Conservation (phyloP, 768 basidiomycete species). For the Boletus coccyginus region DNA sequence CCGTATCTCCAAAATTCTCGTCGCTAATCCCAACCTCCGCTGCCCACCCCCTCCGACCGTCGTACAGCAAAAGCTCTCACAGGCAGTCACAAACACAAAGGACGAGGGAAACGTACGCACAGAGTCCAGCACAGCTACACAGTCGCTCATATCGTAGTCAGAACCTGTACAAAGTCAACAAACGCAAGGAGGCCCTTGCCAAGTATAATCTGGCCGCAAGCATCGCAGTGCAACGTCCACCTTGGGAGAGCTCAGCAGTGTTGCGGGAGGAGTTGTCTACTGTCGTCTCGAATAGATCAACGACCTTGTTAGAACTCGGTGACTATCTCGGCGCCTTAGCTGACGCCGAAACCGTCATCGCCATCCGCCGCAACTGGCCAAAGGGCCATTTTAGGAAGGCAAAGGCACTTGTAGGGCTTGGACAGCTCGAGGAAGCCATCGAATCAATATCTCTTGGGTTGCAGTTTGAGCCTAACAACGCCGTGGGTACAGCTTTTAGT, state of each 20-base stretch:
- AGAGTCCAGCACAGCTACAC: slow-evolving; percentile 1
- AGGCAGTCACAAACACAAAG: slow-evolving; percentile 74
- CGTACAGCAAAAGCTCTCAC: slow-evolving; percentile 70
- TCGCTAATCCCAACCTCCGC: slow-evolving; percentile 63
- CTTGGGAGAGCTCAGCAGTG: slow-evolving; percentile 83
- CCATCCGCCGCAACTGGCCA: slow-evolving; percentile 82
- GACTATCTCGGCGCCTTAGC: slow-evolving; percentile 77
- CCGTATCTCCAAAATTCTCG: slow-evolving; percentile 68
- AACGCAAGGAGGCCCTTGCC: slow-evolving; percentile 67
- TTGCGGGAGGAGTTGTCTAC: slow-evolving; percentile 91
- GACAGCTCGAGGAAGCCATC: slow-evolving; percentile 66
- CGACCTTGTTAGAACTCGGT: slow-evolving; percentile 73
- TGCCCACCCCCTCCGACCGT: slow-evolving; percentile 82
- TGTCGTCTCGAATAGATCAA: slow-evolving; percentile 87
- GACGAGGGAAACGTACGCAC: slow-evolving; percentile 90
- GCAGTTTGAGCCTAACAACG: slow-evolving; percentile 74
- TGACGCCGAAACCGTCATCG: slow-evolving; percentile 90
- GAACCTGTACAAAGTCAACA: slow-evolving; percentile 75
- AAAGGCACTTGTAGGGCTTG: slow-evolving; percentile 79
- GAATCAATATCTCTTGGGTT: slow-evolving; percentile 82
- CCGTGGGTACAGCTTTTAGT: slow-evolving; percentile 35
- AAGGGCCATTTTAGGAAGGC: slow-evolving; percentile 97
- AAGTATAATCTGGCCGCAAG: slow-evolving; percentile 78
- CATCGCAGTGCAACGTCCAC: slow-evolving; percentile 76
- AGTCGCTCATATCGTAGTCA: slow-evolving; percentile 31